Percentiles rank a stretch among this genome's conserved stretches.
Evolutionary conservation across 2,329 filamentous ascomycete genomes (phyloP).

Genomic region (Stachybotrys chartarum): DNA sequence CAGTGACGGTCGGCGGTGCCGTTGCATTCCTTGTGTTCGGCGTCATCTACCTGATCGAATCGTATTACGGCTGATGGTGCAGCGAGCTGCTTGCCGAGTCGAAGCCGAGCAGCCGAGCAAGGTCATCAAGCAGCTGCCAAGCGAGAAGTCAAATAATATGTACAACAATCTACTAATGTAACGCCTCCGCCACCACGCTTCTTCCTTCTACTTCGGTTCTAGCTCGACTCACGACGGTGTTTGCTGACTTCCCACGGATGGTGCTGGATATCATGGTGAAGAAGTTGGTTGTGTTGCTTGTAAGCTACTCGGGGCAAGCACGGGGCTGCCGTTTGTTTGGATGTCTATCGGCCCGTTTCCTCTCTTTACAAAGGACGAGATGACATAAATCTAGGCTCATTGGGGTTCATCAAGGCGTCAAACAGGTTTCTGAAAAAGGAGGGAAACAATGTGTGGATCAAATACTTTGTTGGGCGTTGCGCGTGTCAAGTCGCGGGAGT

Average conservation of each 20-base stretch:
- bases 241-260: neutral
- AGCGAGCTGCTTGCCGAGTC: neutral
- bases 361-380: neutral
- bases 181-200: neutral
- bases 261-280: neutral
- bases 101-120: neutral
- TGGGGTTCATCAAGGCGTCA: neutral
- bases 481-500: neutral
- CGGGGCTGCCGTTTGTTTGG: neutral
- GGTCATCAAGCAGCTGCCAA: neutral
- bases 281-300: neutral
- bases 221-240: too few species aligned
- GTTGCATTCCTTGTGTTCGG: slow-evolving; percentile 87
- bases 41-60: slow-evolving; percentile 83
- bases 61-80: slow-evolving; percentile 46
- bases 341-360: neutral
- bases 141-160: neutral
- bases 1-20: slow-evolving; percentile 89
- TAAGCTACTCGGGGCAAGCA: neutral
- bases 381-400: neutral
- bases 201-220: neutral
- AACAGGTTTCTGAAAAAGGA: neutral
- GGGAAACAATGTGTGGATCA: neutral
- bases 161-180: neutral
- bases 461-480: neutral